Conservation (phyloP, 2,329 filamentous ascomycete species). For the Sporothrix dimorphospora region DNA sequence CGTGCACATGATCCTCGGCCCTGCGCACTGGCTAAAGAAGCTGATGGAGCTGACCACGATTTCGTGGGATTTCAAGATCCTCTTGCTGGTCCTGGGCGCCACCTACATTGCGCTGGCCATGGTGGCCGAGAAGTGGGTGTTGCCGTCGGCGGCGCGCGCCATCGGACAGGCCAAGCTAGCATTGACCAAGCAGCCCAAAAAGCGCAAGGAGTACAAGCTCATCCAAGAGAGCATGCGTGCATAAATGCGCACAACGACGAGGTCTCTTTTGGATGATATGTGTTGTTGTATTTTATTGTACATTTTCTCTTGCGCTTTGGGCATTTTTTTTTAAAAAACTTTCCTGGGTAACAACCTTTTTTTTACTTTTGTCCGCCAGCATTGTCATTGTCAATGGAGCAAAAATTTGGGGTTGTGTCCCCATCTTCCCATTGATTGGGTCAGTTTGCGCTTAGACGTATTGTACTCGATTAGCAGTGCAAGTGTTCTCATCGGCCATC, state of each 20-base stretch:
- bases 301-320: not conserved
- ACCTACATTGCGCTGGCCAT: conserved; percentile 71
- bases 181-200: conserved; percentile 67
- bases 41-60: conserved; percentile 88
- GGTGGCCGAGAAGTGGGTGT: conserved; percentile 70
- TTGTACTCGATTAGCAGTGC: not conserved
- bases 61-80: conserved; percentile 70
- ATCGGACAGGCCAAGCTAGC: conserved; percentile 65
- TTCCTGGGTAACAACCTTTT: not conserved
- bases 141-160: conserved; percentile 67
- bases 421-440: not conserved
- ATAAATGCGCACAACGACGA: conserved; percentile 32
- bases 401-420: too few relatives aligned
- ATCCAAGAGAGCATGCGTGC: conserved; percentile 68
- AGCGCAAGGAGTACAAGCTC: conserved; percentile 85
- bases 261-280: not conserved
- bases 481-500: conserved; percentile 2
- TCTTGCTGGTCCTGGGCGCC: conserved; percentile 70
- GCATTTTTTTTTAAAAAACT: not conserved
- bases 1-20: conserved; percentile 78
- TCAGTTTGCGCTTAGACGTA: not conserved
- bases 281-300: not conserved
- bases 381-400: not conserved
- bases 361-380: not conserved
- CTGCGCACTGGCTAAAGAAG: conserved; percentile 67